Evolutionary conservation across 768 basidiomycete species (phyloP), one percentile per base, ranked within the genome.

Genomic region (Kwoniella pini): DNA sequence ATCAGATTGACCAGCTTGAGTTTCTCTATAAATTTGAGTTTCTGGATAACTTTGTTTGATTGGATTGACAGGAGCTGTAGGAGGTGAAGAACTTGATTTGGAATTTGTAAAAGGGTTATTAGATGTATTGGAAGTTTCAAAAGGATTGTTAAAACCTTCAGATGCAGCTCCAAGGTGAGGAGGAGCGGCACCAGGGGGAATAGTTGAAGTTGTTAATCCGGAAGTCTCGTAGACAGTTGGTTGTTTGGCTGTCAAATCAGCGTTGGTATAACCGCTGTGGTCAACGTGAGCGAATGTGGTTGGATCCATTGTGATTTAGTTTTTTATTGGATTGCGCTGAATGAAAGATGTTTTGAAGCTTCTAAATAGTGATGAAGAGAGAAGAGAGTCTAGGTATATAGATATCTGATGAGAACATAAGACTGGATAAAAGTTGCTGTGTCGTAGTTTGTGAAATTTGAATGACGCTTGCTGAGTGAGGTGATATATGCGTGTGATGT

Each of bases 201-300:
- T 45, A 22, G 26, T 44, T 11, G 57, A 59, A 31, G 57, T 45
- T 12, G 49, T 22, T 17, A 59, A 31, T 9, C 48, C 48, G 21
- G 57, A 59, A 28, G 39, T 42, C n/a, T 59, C 38, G 28, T 22
- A 15, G 4, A 59, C 38, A n/a, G 33, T n/a, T 21, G 57, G 57
- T 39, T 42, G 48, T 45, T 44, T 59, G 24, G 48, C 46, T 7
- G 57, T 50, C 26, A 59, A 38, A 40, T 57, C 57, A n/a, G 50
- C 46, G 13, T n/a, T n/a, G n/a, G n/a, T n/a, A 13, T 36, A 43
- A 55, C 17, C 19, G 26, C 27, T 53, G 54, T 48, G 49, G 57
- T 59, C 57, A 7, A 33, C n/a, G 57, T 59, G 49, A 33, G 57
- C 57, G 27, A 27, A 52, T 21, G 57, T 59, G 21, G 57, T 59